Evolutionary conservation across 2,329 filamentous ascomycete genomes (phyloP).

Genomic region (Aureobasidium sp.): DNA sequence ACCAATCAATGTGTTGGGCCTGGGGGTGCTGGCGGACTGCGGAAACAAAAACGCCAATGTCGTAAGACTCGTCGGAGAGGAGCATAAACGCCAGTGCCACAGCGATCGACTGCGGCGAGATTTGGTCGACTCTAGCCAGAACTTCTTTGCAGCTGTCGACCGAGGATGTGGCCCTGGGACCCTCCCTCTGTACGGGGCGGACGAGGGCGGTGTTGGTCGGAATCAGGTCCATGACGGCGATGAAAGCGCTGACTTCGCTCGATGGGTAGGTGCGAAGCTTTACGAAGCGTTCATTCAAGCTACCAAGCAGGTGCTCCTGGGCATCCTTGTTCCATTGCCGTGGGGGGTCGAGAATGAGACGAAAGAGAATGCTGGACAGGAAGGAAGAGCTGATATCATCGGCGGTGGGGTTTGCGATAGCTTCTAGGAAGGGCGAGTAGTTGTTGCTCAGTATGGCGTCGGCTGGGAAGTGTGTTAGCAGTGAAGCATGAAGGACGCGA

Average conservation of each 20-base stretch:
- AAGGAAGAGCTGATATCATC: conserved; percentile 60
- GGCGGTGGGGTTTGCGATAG: conserved; percentile 54
- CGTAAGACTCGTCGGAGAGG: conserved; percentile 55
- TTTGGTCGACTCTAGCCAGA: conserved; percentile 45
- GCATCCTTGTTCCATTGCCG: conserved; percentile 73
- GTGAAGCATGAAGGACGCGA: background rate
- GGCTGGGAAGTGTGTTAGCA: conserved; percentile 43
- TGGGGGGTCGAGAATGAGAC: conserved; percentile 77
- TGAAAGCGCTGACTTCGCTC: conserved; percentile 58
- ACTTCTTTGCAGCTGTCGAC: conserved; percentile 59
- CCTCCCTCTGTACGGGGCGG: conserved; percentile 61
- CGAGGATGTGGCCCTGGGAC: conserved; percentile 64
- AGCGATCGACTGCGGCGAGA: conserved; percentile 65
- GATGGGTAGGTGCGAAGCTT: conserved; percentile 57
- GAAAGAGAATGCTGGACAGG: conserved; percentile 72
- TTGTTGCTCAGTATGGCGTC: conserved; percentile 83
- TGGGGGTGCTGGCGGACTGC: conserved; percentile 47
- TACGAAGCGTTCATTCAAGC: conserved; percentile 59
- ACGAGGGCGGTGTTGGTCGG: conserved; percentile 47
- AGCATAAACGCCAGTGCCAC: conserved; percentile 65
- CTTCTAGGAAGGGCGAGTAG: conserved; percentile 66
- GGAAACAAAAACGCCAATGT: conserved; percentile 56
- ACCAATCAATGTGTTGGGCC: conserved; percentile 52
- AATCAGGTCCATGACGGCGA: conserved; percentile 60
- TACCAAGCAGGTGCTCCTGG: conserved; percentile 58